These are phyloP conservation scores for Protomyces arabidopsidicola DNA, from an alignment of 1,139 yeast genomes.

Conservation along the genomic window DNA sequence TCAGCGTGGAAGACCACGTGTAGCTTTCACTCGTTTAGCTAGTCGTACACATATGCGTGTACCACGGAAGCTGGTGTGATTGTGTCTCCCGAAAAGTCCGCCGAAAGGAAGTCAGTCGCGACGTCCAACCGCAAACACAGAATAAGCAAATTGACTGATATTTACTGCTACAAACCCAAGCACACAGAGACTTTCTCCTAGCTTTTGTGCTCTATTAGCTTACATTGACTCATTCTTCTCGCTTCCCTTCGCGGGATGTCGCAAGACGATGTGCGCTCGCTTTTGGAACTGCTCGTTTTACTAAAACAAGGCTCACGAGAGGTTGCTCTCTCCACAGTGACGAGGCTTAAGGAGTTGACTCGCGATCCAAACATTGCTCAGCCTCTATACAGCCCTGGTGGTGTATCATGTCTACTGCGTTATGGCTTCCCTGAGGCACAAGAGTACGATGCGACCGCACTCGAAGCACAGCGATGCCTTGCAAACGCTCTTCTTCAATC, in stretches of 20 bases:
- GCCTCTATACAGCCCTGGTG: slow-evolving; percentile 1
- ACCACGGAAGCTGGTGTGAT: too few species aligned
- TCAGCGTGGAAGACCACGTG: too few species aligned
- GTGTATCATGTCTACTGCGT: not conserved
- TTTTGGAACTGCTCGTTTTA: not conserved
- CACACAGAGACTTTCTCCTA: too few species aligned
- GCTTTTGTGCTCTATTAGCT: not conserved
- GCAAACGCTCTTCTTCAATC: slow-evolving; percentile 26
- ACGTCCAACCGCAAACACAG: too few species aligned
- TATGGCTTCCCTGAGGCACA: not conserved
- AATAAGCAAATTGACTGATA: too few species aligned
- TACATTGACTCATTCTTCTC: not conserved
- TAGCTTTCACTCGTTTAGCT: too few species aligned
- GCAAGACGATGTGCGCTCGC: not conserved
- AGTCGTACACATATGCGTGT: too few species aligned
- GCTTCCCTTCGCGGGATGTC: not conserved
- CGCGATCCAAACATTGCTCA: not conserved
- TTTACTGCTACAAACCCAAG: too few species aligned
- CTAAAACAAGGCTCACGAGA: not conserved
- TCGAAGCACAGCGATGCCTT: slow-evolving; percentile 26
- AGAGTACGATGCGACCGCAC: not conserved
- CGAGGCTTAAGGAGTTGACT: not conserved
- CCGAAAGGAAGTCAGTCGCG: too few species aligned
- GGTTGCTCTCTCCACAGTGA: not conserved
- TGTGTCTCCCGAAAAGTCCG: too few species aligned